These are phyloP conservation scores for Zygosaccharomyces rouxii DNA, from an alignment of 805 yeast genomes.

Conservation along the genomic window DNA sequence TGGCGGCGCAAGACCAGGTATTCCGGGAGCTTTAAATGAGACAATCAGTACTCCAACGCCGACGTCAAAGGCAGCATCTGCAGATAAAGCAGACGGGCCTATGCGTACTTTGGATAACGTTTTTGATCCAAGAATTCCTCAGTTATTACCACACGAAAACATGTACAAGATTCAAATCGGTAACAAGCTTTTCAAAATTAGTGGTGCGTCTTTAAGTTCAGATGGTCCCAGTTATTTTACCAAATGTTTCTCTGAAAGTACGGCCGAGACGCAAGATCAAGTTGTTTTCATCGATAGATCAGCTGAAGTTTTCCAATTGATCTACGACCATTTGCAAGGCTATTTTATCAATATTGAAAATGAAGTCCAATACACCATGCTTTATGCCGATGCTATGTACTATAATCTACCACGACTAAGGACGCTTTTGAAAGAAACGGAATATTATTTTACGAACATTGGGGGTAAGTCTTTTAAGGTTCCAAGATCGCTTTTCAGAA, in stretches of 20 bases:
- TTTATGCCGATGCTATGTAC: constrained; percentile 68
- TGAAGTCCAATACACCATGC: constrained; percentile 56
- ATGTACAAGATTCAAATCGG: constrained; percentile 73
- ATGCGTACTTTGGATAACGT: not conserved
- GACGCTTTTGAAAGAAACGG: constrained; percentile 46
- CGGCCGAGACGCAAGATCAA: constrained; percentile 17
- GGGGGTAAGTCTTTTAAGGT: constrained; percentile 60
- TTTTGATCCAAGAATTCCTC: constrained; percentile 44
- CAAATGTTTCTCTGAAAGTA: constrained; percentile 47
- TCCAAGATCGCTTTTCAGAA: constrained; percentile 48
- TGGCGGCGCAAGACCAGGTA: not conserved
- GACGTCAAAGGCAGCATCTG: not conserved
- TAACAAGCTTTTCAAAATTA: constrained; percentile 45
- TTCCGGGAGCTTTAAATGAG: not conserved
- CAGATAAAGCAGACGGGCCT: not conserved
- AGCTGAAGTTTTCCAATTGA: constrained; percentile 60
- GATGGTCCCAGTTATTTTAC: constrained; percentile 91
- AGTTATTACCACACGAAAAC: constrained; percentile 60
- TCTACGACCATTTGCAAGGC: constrained; percentile 75
- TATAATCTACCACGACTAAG: constrained; percentile 60
- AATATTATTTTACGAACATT: constrained; percentile 48
- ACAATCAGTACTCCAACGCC: not conserved
- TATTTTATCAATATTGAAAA: constrained; percentile 58
- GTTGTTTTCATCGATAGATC: constrained; percentile 68
- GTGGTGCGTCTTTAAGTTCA: constrained; percentile 80